Evolutionary conservation across 495 filamentous ascomycete genomes (phyloP).

Genomic region (Cercophora samala): DNA sequence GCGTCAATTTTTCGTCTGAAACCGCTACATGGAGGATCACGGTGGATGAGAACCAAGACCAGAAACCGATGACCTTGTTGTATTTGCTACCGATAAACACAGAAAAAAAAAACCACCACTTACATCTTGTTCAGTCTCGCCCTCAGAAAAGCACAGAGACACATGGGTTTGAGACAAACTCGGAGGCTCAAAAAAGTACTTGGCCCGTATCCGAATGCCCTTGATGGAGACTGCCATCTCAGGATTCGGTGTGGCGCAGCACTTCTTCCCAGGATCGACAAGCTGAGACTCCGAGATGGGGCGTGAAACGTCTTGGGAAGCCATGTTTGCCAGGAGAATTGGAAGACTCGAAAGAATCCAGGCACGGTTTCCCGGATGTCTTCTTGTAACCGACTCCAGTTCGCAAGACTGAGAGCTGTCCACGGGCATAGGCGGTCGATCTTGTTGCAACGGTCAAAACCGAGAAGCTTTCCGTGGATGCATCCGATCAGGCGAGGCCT

Average conservation of each 20-base stretch:
- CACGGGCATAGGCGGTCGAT: neutral
- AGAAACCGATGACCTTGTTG: slow-evolving; percentile 15
- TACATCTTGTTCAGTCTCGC: neutral
- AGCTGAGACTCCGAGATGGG: slow-evolving; percentile 37
- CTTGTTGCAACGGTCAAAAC: neutral
- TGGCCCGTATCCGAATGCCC: neutral
- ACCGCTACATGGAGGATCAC: slow-evolving; percentile 31
- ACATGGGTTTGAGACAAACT: neutral
- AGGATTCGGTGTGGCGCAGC: slow-evolving; percentile 27
- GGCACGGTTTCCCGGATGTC: neutral
- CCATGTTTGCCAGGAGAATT: slow-evolving; percentile 8
- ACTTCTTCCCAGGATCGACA: slow-evolving; percentile 33
- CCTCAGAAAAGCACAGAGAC: neutral
- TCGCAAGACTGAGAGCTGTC: neutral
- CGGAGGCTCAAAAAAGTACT: slow-evolving; percentile 1
- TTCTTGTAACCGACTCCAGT: slow-evolving; percentile 1
- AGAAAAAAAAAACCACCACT: neutral
- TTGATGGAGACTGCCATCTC: slow-evolving; percentile 1
- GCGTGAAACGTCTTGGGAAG: slow-evolving; percentile 33
- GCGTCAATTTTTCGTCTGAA: slow-evolving; percentile 42
- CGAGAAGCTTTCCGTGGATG: neutral
- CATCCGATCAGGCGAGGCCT: neutral
- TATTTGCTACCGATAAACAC: neutral
- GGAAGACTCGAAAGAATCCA: neutral
- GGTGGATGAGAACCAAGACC: slow-evolving; percentile 9